A percentile compares a stretch with the other conserved stretches of the same genome.
These are phyloP conservation scores for Tylopilus plumbeoviolaceoides DNA, from an alignment of 768 basidiomycete species.

Conservation along the genomic window DNA sequence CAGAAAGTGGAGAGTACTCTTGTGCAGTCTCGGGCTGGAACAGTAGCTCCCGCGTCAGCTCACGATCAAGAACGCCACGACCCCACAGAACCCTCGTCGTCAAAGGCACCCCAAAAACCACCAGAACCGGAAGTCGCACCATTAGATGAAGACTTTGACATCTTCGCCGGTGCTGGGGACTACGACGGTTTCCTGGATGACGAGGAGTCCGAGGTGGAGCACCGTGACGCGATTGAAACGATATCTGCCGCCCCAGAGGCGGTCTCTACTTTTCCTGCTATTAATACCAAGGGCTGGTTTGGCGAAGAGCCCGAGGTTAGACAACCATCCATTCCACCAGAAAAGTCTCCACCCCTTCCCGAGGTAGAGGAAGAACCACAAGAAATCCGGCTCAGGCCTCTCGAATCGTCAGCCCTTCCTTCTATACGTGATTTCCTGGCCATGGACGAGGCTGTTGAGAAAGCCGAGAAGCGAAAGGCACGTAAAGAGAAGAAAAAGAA, in stretches of 20 bases:
- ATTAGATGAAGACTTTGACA: slow-evolving; percentile 68
- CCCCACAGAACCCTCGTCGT: not conserved
- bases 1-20: slow-evolving; percentile 38
- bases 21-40: slow-evolving; percentile 20
- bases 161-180: slow-evolving; percentile 82
- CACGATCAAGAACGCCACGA: not conserved
- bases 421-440: slow-evolving; percentile 82
- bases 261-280: slow-evolving; percentile 3
- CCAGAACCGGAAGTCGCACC: slow-evolving; percentile 19
- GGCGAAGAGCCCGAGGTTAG: slow-evolving; percentile 34
- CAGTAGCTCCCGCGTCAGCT: not conserved
- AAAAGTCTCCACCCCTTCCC: slow-evolving; percentile 12
- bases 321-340: not conserved
- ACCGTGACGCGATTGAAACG: slow-evolving; percentile 11
- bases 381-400: slow-evolving; percentile 60
- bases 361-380: slow-evolving; percentile 32
- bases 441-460: slow-evolving; percentile 64
- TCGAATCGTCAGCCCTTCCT: slow-evolving; percentile 75
- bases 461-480: slow-evolving; percentile 63
- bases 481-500: slow-evolving; percentile 57
- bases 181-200: slow-evolving; percentile 68
- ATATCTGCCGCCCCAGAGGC: slow-evolving; percentile 8
- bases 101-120: slow-evolving; percentile 7
- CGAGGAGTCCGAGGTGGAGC: slow-evolving; percentile 45
- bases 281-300: slow-evolving; percentile 42